Percentiles rank a stretch among this genome's conserved stretches.
Conservation (phyloP, 1,284 basidiomycete species). For the Apiotrichum gracile region DNA sequence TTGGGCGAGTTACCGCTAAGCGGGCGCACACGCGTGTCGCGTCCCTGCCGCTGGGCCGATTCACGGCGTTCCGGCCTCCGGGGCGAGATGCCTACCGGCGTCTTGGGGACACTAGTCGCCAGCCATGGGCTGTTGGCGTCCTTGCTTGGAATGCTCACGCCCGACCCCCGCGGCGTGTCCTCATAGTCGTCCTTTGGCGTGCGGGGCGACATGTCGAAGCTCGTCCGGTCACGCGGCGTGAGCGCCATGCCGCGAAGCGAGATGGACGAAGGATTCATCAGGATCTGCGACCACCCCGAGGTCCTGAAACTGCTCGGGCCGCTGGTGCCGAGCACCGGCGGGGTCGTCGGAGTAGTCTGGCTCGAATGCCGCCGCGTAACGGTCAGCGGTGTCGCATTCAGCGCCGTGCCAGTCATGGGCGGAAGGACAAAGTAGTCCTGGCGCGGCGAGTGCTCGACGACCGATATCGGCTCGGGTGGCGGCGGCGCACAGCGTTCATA, state of each 20-base stretch:
- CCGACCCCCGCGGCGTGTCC: neutral
- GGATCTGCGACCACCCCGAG: conserved; percentile 41
- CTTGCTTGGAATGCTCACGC: conserved; percentile 3
- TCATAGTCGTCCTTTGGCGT: conserved; percentile 12
- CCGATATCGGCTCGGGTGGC: conserved; percentile 19
- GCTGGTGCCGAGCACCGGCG: neutral
- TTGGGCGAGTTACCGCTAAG: neutral
- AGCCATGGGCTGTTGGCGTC: neutral
- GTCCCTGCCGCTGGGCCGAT: neutral
- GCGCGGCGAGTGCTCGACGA: conserved; percentile 31
- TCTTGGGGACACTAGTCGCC: neutral
- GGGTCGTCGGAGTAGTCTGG: conserved; percentile 3
- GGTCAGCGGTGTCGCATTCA: neutral
- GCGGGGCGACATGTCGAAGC: conserved; percentile 27
- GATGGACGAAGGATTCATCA: conserved; percentile 33
- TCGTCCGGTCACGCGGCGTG: conserved; percentile 32
- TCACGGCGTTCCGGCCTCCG: conserved; percentile 7
- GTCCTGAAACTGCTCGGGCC: conserved; percentile 23
- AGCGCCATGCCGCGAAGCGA: conserved; percentile 28
- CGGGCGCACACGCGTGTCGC: conserved; percentile 1
- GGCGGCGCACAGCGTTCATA: conserved; percentile 18
- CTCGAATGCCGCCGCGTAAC: conserved; percentile 1
- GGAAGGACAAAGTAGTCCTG: conserved; percentile 43
- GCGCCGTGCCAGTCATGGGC: neutral
- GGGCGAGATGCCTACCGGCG: neutral